Evolutionary conservation across 768 basidiomycete genomes (phyloP).

Genomic region (Pleurotus sapidus): DNA sequence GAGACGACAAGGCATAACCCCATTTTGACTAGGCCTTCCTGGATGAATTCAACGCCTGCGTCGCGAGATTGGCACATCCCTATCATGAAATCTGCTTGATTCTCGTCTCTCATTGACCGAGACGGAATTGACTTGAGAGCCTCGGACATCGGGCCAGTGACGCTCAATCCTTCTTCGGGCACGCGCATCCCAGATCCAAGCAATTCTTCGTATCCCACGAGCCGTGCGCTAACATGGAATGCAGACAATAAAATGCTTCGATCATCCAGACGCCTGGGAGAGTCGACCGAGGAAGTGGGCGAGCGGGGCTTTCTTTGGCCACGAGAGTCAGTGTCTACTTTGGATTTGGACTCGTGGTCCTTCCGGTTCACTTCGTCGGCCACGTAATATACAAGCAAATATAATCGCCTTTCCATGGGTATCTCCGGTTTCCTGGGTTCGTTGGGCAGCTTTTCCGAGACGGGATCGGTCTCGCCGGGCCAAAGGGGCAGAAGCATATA

Average conservation of each 20-base stretch:
- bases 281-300: constrained; percentile 34
- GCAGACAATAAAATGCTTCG: constrained; percentile 52
- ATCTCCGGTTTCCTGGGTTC: constrained; percentile 32
- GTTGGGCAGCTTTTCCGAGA: constrained; percentile 15
- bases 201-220: constrained; percentile 71
- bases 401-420: constrained; percentile 55
- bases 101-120: constrained; percentile 30
- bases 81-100: constrained; percentile 45
- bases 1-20: constrained; percentile 52
- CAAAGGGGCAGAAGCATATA: constrained; percentile 88
- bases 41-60: constrained; percentile 73
- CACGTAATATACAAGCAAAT: constrained; percentile 81
- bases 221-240: constrained; percentile 74
- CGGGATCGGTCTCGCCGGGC: constrained; percentile 68
- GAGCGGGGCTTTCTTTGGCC: constrained; percentile 2
- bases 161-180: constrained; percentile 66
- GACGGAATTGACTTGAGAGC: constrained; percentile 47
- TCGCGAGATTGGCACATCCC: constrained; percentile 62
- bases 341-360: constrained; percentile 16
- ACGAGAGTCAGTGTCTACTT: constrained; percentile 14
- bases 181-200: constrained; percentile 71
- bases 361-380: constrained; percentile 3
- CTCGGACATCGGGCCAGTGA: constrained; percentile 57
- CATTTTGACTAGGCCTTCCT: constrained; percentile 74
- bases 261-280: constrained; percentile 29